phyloP scores from a whole-genome alignment of 116 monocot species.

The Cymodocea nodosa region DNA sequence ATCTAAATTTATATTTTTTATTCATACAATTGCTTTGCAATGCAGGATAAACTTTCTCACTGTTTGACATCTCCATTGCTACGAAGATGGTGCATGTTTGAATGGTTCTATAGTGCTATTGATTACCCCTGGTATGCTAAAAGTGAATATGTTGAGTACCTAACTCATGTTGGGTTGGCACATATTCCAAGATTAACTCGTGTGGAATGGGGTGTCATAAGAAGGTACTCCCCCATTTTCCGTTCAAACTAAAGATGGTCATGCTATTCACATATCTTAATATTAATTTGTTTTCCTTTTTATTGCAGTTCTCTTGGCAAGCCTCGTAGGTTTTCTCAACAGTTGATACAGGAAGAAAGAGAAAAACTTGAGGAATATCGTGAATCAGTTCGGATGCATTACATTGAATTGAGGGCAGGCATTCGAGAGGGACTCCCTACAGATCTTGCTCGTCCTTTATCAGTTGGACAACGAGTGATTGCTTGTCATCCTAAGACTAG shows the following conservation, averaged over 20 bases:
- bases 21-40: not conserved
- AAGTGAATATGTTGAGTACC: constrained; percentile 97
- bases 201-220: constrained; percentile 97
- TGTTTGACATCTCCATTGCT: constrained; percentile 55
- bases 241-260: not conserved
- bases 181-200: constrained; percentile 96
- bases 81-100: constrained; percentile 93
- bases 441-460: constrained; percentile 86
- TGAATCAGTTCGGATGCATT: constrained; percentile 86
- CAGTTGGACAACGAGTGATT: constrained; percentile 95
- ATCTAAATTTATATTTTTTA: not conserved
- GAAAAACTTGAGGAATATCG: constrained; percentile 84
- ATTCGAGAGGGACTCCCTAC: constrained; percentile 75
- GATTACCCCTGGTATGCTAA: constrained; percentile 99
- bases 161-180: constrained; percentile 89
- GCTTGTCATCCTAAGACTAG: constrained; percentile 96
- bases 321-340: constrained; percentile 71
- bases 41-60: constrained; percentile 68
- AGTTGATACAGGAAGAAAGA: constrained; percentile 80
- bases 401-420: constrained; percentile 72
- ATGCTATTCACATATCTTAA: not conserved
- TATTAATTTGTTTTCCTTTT: not conserved
- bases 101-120: constrained; percentile 99
- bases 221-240: constrained; percentile 37
- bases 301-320: constrained; percentile 89